phyloP scores from a whole-genome alignment of 2,329 filamentous ascomycete genomes.

The Arthrobotrys entomopaga region DNA sequence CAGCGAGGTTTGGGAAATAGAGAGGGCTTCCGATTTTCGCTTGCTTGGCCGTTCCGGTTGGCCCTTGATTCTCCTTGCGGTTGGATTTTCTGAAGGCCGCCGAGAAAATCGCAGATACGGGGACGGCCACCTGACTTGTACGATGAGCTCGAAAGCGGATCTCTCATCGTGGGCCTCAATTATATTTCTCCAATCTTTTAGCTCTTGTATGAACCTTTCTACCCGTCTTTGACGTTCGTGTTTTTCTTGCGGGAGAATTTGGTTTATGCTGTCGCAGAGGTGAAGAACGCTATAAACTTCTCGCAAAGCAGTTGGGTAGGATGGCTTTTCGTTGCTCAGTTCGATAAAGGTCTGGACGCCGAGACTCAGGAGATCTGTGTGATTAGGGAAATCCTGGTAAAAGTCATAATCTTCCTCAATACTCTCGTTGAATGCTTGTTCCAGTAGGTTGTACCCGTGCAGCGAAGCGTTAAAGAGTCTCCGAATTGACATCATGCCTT shows the following conservation, averaged over 20 bases:
- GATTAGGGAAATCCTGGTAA: slow-evolving; percentile 44
- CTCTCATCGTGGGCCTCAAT: slow-evolving; percentile 37
- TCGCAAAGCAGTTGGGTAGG: slow-evolving; percentile 39
- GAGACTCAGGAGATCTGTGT: slow-evolving; percentile 39
- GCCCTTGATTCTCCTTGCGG: slow-evolving; percentile 6
- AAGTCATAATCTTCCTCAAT: slow-evolving; percentile 42
- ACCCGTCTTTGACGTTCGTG: slow-evolving; percentile 27
- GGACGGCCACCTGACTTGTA: slow-evolving; percentile 46
- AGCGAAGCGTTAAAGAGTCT: slow-evolving; percentile 46
- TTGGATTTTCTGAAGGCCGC: background rate
- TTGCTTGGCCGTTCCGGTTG: background rate
- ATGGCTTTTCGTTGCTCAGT: slow-evolving; percentile 42
- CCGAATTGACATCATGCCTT: slow-evolving; percentile 46
- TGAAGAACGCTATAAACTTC: slow-evolving; percentile 52
- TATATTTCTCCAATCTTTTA: slow-evolving; percentile 47
- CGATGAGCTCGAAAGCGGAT: slow-evolving; percentile 33
- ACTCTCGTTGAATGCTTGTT: slow-evolving; percentile 27
- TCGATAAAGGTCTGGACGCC: slow-evolving; percentile 49
- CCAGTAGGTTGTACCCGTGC: slow-evolving; percentile 45
- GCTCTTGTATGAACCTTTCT: slow-evolving; percentile 33
- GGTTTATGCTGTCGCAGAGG: slow-evolving; percentile 46
- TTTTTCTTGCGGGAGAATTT: slow-evolving; percentile 38
- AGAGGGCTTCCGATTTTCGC: background rate
- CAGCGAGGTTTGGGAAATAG: background rate
- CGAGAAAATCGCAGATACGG: slow-evolving; percentile 8